phyloP scores from a whole-genome alignment of 2,329 filamentous ascomycete genomes.

The Apiospora rasikravindrae region DNA sequence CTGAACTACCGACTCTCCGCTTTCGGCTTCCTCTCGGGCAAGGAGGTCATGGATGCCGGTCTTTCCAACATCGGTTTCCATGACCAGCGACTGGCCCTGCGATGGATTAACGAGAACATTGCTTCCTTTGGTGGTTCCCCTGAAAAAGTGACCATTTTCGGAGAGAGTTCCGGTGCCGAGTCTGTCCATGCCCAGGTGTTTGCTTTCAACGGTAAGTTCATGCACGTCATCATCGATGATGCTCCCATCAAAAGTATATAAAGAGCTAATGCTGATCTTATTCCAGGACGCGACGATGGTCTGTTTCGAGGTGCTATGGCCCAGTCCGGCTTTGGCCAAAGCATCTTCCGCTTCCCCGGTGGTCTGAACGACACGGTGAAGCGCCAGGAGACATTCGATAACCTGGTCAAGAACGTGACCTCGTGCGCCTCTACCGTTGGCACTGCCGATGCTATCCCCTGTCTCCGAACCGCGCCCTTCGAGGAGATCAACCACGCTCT shows the following conservation, averaged over 20 bases:
- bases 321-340: constrained; percentile 51
- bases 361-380: constrained; percentile 36
- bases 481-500: constrained; percentile 32
- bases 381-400: constrained; percentile 37
- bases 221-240: neutral
- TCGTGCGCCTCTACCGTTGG: constrained; percentile 33
- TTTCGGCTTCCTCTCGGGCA: constrained; percentile 53
- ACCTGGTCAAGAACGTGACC: constrained; percentile 35
- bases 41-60: constrained; percentile 44
- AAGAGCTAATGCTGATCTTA: neutral
- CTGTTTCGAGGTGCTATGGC: constrained; percentile 29
- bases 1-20: constrained; percentile 53
- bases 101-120: constrained; percentile 46
- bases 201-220: constrained; percentile 43
- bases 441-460: constrained; percentile 31
- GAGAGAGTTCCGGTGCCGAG: constrained; percentile 51
- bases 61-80: constrained; percentile 53
- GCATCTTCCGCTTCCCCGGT: constrained; percentile 35
- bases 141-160: constrained; percentile 49
- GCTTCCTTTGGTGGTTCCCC: constrained; percentile 45
- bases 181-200: constrained; percentile 49
- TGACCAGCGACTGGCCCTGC: constrained; percentile 50
- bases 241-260: neutral
- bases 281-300: constrained; percentile 36
- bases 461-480: constrained; percentile 37